Conservation (phyloP, 106 monocot genomes). For the Triglochin maritima region DNA sequence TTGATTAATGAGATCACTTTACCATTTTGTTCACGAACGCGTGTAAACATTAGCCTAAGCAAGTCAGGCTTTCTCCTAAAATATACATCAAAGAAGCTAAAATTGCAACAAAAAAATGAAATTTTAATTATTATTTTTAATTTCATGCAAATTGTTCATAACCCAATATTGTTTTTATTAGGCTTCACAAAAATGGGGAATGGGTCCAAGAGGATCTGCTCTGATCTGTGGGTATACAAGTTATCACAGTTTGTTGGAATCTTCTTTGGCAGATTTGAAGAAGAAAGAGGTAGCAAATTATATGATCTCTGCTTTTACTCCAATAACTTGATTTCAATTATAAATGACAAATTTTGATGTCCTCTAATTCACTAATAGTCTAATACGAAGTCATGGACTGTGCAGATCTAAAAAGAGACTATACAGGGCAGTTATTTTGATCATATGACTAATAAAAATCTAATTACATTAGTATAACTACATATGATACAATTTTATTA, state of each 20-base stretch:
- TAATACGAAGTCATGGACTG: background rate
- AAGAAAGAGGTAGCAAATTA: slow-evolving; percentile 58
- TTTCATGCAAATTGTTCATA: background rate
- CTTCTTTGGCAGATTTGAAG: slow-evolving; percentile 66
- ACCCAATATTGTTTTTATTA: slow-evolving; percentile 1
- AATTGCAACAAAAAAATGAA: no score
- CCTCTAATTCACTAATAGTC: background rate
- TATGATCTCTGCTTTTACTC: background rate
- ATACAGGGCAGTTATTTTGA: background rate
- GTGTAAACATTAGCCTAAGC: no score
- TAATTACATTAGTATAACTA: background rate
- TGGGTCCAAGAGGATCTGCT: slow-evolving; percentile 87
- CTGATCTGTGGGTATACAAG: slow-evolving; percentile 80
- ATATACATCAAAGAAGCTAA: no score
- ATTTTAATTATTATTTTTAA: background rate
- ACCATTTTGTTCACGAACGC: no score
- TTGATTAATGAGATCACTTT: no score
- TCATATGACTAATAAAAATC: background rate
- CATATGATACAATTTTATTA: background rate
- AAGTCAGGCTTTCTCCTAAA: no score
- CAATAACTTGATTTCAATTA: background rate
- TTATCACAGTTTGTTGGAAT: slow-evolving; percentile 64
- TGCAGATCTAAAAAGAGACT: background rate
- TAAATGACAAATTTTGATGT: background rate
- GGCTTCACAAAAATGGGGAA: slow-evolving; percentile 61